Percentiles rank a stretch among this genome's conserved stretches.
phyloP scores from a whole-genome alignment of 495 filamentous ascomycete species.

The Patellaria atrata region DNA sequence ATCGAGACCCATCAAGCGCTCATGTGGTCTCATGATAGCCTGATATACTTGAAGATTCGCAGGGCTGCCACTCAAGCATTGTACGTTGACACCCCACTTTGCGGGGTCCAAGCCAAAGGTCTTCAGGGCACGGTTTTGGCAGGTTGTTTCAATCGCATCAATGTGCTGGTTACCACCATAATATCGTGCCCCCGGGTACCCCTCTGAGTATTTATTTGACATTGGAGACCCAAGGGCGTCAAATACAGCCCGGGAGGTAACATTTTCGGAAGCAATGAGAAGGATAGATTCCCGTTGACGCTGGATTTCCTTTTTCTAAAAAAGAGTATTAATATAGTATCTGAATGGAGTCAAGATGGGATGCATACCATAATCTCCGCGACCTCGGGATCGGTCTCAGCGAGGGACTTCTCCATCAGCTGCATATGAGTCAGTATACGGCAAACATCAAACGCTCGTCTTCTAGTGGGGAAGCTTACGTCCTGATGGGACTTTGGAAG shows the following conservation, averaged over 20 bases:
- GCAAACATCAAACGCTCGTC: not conserved
- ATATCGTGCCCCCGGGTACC: conserved; percentile 95
- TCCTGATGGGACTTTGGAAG: conserved; percentile 79
- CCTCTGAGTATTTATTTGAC: conserved; percentile 99
- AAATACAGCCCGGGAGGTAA: conserved; percentile 79
- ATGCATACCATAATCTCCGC: conserved; percentile 75
- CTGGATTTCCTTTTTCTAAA: conserved; percentile 84
- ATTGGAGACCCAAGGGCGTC: conserved; percentile 81
- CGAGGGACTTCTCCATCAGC: conserved; percentile 81
- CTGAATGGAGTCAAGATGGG: not conserved
- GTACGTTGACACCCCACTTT: conserved; percentile 98
- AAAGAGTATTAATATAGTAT: conserved; percentile 8
- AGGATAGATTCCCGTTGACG: conserved; percentile 97
- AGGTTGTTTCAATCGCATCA: conserved; percentile 86
- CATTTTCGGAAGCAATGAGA: conserved; percentile 89
- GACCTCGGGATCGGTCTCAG: conserved; percentile 80
- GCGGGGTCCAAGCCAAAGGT: conserved; percentile 74
- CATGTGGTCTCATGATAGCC: conserved; percentile 93
- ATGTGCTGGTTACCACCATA: conserved; percentile 99
- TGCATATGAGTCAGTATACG: conserved; percentile 42
- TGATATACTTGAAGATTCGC: conserved; percentile 99
- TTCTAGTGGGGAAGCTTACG: conserved; percentile 38
- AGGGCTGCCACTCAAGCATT: conserved; percentile 80
- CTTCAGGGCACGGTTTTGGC: conserved; percentile 87
- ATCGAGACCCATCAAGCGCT: conserved; percentile 93